Conservation (phyloP, 805 yeast species). For the Candida sanyiensis region DNA sequence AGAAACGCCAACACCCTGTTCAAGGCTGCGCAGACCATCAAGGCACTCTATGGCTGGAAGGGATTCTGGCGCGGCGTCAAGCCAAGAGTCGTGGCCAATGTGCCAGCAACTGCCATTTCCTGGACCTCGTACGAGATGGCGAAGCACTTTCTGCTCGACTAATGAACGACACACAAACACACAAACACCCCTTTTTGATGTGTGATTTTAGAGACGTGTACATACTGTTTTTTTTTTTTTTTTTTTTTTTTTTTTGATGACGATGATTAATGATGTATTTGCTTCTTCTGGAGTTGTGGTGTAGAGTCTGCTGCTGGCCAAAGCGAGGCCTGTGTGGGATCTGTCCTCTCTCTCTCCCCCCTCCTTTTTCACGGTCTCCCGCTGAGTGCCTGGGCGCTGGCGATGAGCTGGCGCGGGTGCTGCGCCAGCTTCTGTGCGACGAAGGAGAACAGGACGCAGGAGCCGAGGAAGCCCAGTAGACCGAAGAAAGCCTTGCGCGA, state of each 20-base stretch:
- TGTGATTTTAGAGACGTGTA: not conserved
- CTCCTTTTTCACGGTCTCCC: no score
- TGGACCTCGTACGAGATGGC: slow-evolving; percentile 99
- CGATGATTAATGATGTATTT: slow-evolving; percentile 9
- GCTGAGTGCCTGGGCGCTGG: slow-evolving; percentile 22
- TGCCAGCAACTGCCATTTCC: slow-evolving; percentile 93
- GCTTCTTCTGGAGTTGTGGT: slow-evolving; percentile 21
- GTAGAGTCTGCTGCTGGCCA: no score
- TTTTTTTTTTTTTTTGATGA: not conserved
- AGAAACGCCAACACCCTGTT: slow-evolving; percentile 58
- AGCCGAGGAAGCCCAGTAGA: slow-evolving; percentile 71
- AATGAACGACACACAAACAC: no score
- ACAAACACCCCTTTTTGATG: no score
- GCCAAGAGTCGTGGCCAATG: slow-evolving; percentile 87
- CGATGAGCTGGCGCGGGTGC: slow-evolving; percentile 23
- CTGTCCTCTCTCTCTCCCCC: no score
- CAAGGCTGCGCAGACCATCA: slow-evolving; percentile 67
- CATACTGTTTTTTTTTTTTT: slow-evolving; percentile 1
- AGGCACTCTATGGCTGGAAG: slow-evolving; percentile 47
- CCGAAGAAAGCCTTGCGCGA: slow-evolving; percentile 76
- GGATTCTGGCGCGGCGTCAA: slow-evolving; percentile 83
- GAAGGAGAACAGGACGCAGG: slow-evolving; percentile 75
- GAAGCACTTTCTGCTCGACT: slow-evolving; percentile 39
- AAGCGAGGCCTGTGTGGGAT: no score
- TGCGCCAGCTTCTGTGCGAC: slow-evolving; percentile 53